A percentile compares a stretch with the other conserved stretches of the same genome.
These are phyloP conservation scores for Diddensiella santjacobensis DNA, from an alignment of 805 yeast species.

Conservation along the genomic window DNA sequence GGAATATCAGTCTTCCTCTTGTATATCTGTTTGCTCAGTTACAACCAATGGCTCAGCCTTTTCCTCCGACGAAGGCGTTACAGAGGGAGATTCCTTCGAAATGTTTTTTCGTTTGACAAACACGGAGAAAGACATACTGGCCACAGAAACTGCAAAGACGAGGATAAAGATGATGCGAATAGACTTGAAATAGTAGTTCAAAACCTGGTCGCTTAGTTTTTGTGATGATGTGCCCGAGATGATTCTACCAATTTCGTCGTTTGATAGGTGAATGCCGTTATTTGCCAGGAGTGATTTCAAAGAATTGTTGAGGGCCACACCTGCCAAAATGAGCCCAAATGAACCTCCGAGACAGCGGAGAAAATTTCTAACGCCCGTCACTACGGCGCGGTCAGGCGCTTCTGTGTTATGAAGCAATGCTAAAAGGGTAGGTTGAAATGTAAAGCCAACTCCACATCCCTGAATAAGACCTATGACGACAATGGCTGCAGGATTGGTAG, in stretches of 20 bases:
- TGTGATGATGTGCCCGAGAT: neutral
- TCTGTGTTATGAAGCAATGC: constrained; percentile 52
- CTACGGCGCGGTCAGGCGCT: constrained; percentile 54
- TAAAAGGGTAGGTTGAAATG: constrained; percentile 54
- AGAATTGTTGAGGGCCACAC: constrained; percentile 24
- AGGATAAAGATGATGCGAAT: constrained; percentile 6
- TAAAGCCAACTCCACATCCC: constrained; percentile 46
- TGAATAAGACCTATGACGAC: constrained; percentile 36
- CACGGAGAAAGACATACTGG: neutral
- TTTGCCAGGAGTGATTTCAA: constrained; percentile 4
- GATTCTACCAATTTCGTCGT: constrained; percentile 1
- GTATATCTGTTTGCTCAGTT: neutral
- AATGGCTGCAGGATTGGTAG: constrained; percentile 35
- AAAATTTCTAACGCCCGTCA: constrained; percentile 54
- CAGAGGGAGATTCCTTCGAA: neutral
- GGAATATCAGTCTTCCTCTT: neutral
- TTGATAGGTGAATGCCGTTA: neutral
- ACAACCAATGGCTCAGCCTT: neutral
- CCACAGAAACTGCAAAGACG: neutral
- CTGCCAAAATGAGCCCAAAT: constrained; percentile 48
- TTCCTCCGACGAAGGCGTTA: neutral
- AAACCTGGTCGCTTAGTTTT: neutral
- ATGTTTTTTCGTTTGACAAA: neutral
- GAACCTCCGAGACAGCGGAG: constrained; percentile 61
- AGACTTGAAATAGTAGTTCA: constrained; percentile 6